Base-by-base conservation (phyloP, 2,329 filamentous ascomycete species). In the Calonectria hongkongensis region DNA sequence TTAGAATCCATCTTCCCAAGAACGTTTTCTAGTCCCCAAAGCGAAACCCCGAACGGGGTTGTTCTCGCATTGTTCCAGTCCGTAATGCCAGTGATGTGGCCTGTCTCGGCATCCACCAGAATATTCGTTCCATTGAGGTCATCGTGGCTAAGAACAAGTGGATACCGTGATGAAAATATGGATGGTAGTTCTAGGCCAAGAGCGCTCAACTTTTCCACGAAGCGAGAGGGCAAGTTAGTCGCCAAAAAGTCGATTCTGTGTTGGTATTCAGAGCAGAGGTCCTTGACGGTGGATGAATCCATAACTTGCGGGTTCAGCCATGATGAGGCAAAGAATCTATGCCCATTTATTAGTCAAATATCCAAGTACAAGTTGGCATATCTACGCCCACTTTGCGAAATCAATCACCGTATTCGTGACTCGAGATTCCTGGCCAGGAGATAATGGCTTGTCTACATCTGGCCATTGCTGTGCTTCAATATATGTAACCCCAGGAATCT, bases 11-110 rank as follows among this genome's bases (percentile, higher is more conserved):
- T 64, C 9, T 43, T 54, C 13, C 67, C 67, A 21, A 70, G 67
- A 2, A 58, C n/a, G 27, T 66, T 71, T 25, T 71, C 68, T 4
- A 71, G 21, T 6, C 68, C 63, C 68, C 63, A 71, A 15, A 71
- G 45, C 21, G 43, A 27, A 28, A 54, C 15, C 0, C 62, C 68
- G 39, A 71, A 71, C 21, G 45, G 68, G 4, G 45, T 8, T 6
- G 63, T 33, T 28, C 16, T 43, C 5, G 68, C 68, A 3, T 66
- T 51, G 6, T 25, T 48, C 68, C 63, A 66, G 33, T 66, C 63
- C 4, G 50, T 33, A 39, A 71, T 36, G 1, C 63, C 68, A 1
- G 68, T 63, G 16, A 71, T 28, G 13, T 63, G 43, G 7, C 63
- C 51, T 7, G 62, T 51, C 9, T 67, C n/a, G 1, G 45, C 25